Conservation (phyloP, 352 stramenopile species). For the Phytophthora palmivora region DNA sequence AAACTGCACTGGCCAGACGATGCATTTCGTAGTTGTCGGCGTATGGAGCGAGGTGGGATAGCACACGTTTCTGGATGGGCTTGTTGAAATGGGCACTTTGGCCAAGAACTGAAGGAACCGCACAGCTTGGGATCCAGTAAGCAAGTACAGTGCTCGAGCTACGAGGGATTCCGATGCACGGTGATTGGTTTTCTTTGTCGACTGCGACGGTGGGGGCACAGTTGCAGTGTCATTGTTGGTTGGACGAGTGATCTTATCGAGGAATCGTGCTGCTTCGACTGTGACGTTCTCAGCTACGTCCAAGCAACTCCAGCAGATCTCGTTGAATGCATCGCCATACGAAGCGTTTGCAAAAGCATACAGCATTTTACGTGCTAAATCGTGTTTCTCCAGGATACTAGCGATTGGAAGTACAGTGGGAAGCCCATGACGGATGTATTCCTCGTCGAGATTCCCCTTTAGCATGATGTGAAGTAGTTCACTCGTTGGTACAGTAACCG, state of each 20-base stretch:
- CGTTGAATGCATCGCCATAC: slow-evolving; percentile 67
- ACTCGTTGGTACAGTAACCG: slow-evolving; percentile 53
- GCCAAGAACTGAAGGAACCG: slow-evolving; percentile 74
- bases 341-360: slow-evolving; percentile 52
- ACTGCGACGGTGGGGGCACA: neutral
- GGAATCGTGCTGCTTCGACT: slow-evolving; percentile 65
- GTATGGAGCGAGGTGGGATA: slow-evolving; percentile 52
- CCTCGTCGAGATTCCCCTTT: slow-evolving; percentile 53
- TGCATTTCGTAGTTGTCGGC: slow-evolving; percentile 55
- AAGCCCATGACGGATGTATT: slow-evolving; percentile 69
- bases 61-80: slow-evolving; percentile 53
- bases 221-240: slow-evolving; percentile 8
- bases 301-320: slow-evolving; percentile 78
- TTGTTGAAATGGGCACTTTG: slow-evolving; percentile 74
- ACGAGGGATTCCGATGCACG: slow-evolving; percentile 26
- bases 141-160: slow-evolving; percentile 55
- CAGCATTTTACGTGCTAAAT: slow-evolving; percentile 59
- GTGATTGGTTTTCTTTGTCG: slow-evolving; percentile 5
- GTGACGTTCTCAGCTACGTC: slow-evolving; percentile 72
- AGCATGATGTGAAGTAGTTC: slow-evolving; percentile 71
- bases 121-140: slow-evolving; percentile 63
- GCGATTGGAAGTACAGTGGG: slow-evolving; percentile 66
- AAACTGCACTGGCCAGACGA: slow-evolving; percentile 56
- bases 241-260: slow-evolving; percentile 61
- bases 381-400: slow-evolving; percentile 62